phyloP scores from a whole-genome alignment of 2,329 filamentous ascomycete genomes.

The Xylaria sp. region DNA sequence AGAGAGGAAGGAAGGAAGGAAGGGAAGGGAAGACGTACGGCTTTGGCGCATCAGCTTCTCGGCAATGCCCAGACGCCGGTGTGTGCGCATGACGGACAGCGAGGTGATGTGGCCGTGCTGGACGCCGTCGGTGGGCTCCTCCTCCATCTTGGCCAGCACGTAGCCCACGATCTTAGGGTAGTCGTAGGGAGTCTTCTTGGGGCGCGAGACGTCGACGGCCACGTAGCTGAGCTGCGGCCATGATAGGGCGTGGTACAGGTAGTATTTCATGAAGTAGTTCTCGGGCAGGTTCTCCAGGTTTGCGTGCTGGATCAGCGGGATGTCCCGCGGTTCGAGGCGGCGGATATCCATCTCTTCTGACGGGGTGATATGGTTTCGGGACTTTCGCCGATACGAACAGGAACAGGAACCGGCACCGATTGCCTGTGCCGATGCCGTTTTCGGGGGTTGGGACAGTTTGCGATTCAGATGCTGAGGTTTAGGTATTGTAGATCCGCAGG shows the following conservation, averaged over 20 bases:
- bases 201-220: slow-evolving; percentile 88
- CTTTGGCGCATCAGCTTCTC: slow-evolving; percentile 98
- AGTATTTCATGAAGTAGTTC: slow-evolving; percentile 99
- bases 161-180: slow-evolving; percentile 99
- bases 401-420: not conserved
- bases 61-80: slow-evolving; percentile 87
- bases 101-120: slow-evolving; percentile 97
- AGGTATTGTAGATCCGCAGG: not conserved
- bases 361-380: not conserved
- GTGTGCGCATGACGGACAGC: slow-evolving; percentile 94
- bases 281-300: slow-evolving; percentile 99
- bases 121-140: slow-evolving; percentile 90
- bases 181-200: slow-evolving; percentile 80
- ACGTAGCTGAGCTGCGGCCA: slow-evolving; percentile 99
- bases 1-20: not conserved
- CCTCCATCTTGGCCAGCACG: slow-evolving; percentile 99
- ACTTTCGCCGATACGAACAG: not conserved
- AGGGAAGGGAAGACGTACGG: slow-evolving; percentile 66
- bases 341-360: slow-evolving; percentile 82
- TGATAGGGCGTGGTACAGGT: slow-evolving; percentile 97
- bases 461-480: not conserved
- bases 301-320: slow-evolving; percentile 93
- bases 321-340: slow-evolving; percentile 81
- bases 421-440: not conserved
- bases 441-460: not conserved